Percentiles rank a stretch among this genome's conserved stretches.
Conservation (phyloP, 2,329 filamentous ascomycete genomes). For the Fusarium ambrosium region DNA sequence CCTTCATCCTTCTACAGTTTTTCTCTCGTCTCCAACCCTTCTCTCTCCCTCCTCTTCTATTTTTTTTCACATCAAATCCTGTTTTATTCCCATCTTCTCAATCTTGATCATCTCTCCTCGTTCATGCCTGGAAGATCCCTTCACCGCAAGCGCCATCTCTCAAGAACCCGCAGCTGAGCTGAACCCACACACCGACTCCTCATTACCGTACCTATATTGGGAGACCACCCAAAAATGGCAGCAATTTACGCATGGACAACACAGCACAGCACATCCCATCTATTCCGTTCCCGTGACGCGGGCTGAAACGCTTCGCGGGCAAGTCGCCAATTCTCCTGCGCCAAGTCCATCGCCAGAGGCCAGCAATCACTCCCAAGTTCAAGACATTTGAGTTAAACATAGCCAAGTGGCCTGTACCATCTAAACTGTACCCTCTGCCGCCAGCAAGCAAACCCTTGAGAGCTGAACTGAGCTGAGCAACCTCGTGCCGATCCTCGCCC, state of each 20-base stretch:
- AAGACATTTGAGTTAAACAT: constrained; percentile 28
- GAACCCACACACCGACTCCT: constrained; percentile 7
- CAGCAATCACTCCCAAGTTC: constrained; percentile 2
- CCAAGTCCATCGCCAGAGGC: constrained; percentile 6
- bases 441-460: background rate
- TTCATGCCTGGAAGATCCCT: background rate
- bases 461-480: background rate
- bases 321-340: background rate
- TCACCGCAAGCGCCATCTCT: background rate
- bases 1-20: background rate
- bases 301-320: constrained; percentile 29
- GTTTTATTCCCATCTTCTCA: background rate
- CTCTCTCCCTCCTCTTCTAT: background rate
- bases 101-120: background rate
- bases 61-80: background rate
- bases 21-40: background rate
- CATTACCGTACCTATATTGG: constrained; percentile 10
- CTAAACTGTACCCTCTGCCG: constrained; percentile 5
- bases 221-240: constrained; percentile 15
- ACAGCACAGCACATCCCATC: constrained; percentile 12
- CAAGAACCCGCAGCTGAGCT: background rate
- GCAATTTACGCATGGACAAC: constrained; percentile 21
- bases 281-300: constrained; percentile 14
- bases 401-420: constrained; percentile 30
- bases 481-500: constrained; percentile 16